Base-by-base conservation (phyloP, 129 eudicot species). In the Ambrosia artemisiifolia region DNA sequence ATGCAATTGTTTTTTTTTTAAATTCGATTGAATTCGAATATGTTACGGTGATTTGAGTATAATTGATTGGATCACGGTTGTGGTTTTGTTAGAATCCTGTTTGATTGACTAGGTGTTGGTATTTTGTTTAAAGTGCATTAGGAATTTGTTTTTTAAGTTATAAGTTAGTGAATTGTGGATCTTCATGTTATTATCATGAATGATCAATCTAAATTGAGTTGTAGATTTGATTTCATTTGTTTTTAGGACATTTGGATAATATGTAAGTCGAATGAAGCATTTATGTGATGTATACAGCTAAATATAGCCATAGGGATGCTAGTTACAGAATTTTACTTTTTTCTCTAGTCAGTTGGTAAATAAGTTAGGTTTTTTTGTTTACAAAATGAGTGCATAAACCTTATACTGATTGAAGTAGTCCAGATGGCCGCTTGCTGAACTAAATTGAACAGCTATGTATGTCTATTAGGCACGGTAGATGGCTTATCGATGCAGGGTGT, bases 111-210 rank as follows among this genome's bases (percentile, higher is more conserved):
- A 17, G 28, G 3, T 46, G 60, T 43, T 76, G 70, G 14, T 46
- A 9, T 33, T 47, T 59, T 77, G 72, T 62, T 77, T 6, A 18
- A 49, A 70, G 13, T 50, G 71, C 40, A 8, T 70, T 61, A 18
- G 32, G 70, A 34, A 19, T 62, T 70, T 49, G 51, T 55, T 60
- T 42, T 13, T 60, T 36, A 12, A 57, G 34, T 20, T 40, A 30
- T 67, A 68, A 33, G 14, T 75, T 17, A 10, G 66, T 16, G 38
- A 36, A 34, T 50, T 62, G 50, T 20, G 40, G 70, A 63, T 74
- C 51, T 68, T 20, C 32, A 9, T 76, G 33, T 40, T 34, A 14
- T 50, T 34, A 1, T 50, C n/a, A 11, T 55, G 82, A 64, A 36
- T 63, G 72, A 33, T 63, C 3, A 17, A 33, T 44, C 30, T 0